A percentile compares a stretch with the other conserved stretches of the same genome.
Evolutionary conservation across 1,284 basidiomycete genomes (phyloP).

Genomic region (Tilletia horrida): DNA sequence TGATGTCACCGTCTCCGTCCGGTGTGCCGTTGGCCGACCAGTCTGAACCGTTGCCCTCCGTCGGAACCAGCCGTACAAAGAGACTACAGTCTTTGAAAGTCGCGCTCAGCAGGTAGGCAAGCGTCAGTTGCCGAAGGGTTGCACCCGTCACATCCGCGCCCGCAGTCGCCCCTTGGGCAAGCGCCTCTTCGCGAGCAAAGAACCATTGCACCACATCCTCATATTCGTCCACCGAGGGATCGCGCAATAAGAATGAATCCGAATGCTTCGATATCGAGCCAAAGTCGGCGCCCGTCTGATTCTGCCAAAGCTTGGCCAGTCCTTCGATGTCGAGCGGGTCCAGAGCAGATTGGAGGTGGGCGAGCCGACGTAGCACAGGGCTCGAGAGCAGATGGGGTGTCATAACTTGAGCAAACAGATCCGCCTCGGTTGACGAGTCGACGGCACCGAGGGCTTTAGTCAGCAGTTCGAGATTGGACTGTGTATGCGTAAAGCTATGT

Average conservation of each 20-base stretch:
- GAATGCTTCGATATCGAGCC: slow-evolving; percentile 15
- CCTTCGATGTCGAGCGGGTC: slow-evolving; percentile 81
- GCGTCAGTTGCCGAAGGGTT: slow-evolving; percentile 62
- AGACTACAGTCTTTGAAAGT: slow-evolving; percentile 95
- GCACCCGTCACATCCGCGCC: not conserved
- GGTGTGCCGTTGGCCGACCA: not conserved
- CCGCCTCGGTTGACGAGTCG: not conserved
- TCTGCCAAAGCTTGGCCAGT: slow-evolving; percentile 53
- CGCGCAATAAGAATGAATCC: slow-evolving; percentile 9
- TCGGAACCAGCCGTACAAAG: slow-evolving; percentile 61
- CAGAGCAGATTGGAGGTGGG: slow-evolving; percentile 69
- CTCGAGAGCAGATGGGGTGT: slow-evolving; percentile 4
- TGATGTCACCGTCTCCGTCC: slow-evolving; percentile 3
- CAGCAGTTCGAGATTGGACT: not conserved
- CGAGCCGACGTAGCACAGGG: slow-evolving; percentile 62
- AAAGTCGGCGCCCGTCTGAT: slow-evolving; percentile 4
- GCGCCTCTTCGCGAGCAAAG: not conserved
- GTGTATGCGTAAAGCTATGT: not conserved
- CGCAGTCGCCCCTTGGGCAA: not conserved
- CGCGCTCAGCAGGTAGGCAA: slow-evolving; percentile 80
- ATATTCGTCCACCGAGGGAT: slow-evolving; percentile 20
- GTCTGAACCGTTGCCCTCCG: not conserved
- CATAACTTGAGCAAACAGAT: not conserved
- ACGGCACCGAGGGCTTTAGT: not conserved
- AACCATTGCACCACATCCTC: slow-evolving; percentile 14